phyloP scores from a whole-genome alignment of 148 eudicot species.

The Talinum fruticosum region DNA sequence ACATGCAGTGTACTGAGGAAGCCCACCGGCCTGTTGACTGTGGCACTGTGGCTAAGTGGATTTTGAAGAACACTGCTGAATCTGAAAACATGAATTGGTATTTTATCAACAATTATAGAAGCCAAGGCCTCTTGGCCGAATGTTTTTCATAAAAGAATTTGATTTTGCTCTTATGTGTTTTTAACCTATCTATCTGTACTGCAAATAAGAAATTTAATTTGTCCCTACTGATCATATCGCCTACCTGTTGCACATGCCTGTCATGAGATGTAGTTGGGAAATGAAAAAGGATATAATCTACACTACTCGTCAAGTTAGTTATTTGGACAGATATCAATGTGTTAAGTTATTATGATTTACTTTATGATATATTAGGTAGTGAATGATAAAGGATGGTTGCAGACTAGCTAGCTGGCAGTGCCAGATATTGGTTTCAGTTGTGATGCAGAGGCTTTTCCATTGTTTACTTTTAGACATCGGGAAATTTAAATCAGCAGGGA shows the following conservation, averaged over 20 bases:
- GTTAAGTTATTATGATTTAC: background rate
- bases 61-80: conserved; percentile 81
- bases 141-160: background rate
- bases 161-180: too few species aligned
- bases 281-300: background rate
- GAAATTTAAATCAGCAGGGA: too few species aligned
- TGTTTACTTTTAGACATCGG: too few species aligned
- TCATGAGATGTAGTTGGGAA: background rate
- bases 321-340: background rate
- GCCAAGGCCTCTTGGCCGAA: background rate
- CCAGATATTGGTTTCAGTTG: too few species aligned
- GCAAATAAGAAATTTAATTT: background rate
- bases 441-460: too few species aligned
- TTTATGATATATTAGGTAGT: too few species aligned
- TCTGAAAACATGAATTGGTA: conserved; percentile 95
- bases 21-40: conserved; percentile 95
- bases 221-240: background rate
- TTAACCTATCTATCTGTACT: background rate
- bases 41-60: conserved; percentile 80
- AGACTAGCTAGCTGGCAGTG: too few species aligned
- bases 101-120: background rate
- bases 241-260: background rate
- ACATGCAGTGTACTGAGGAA: conserved; percentile 77
- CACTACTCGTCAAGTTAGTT: background rate
- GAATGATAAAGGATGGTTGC: background rate